Base-by-base conservation (phyloP, 2,329 filamentous ascomycete species). In the Clonostachys byssicola region DNA sequence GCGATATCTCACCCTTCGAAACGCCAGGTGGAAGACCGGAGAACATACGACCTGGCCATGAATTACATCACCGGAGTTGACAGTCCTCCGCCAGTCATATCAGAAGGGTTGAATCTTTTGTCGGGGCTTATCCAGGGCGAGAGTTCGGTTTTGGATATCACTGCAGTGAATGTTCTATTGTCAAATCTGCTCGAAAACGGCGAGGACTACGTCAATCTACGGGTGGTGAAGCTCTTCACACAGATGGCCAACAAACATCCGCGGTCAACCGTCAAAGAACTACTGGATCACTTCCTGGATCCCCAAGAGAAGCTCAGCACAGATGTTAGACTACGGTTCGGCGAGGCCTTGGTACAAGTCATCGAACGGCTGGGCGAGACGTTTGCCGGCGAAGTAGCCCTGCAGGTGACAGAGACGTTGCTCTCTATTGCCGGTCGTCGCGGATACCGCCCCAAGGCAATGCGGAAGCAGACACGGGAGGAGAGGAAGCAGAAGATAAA, bases 151-250 rank as follows among this genome's bases (percentile, higher is more conserved):
- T 61, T 90, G 14, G 85, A 90, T 56, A 75, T 89, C n/a, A 80
- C 81, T 1, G 77, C 82, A 2, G 71, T 82, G 4, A 69, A 86
- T 1, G 77, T 85, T 6, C 71, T 88, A 2, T 70, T 89, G 46
- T 81, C 82, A 2, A 80, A 77, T 10, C 71, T 89, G 1, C 68
- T 89, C 2, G 74, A 77, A 50, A 84, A 88, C 43, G 70, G 75
- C 6, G 87, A 90, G 47, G 85, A 88, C 47, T 91, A 85, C 58
- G 83, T 89, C 50, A 86, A 87, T 55, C 69, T 86, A 4, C 76
- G 81, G n/a, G 78, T 82, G 14, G 80, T 90, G 51, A 81, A 81
- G 51, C 73, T 85, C 2, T 80, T 88, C 49, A 77, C 78, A 1
- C 76, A 81, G 20, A 64, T 91, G 12, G 78, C 84, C 0, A 66